A percentile compares a stretch with the other conserved stretches of the same genome.
Evolutionary conservation across 805 yeast genomes (phyloP).

Genomic region (Candida odintsovae): DNA sequence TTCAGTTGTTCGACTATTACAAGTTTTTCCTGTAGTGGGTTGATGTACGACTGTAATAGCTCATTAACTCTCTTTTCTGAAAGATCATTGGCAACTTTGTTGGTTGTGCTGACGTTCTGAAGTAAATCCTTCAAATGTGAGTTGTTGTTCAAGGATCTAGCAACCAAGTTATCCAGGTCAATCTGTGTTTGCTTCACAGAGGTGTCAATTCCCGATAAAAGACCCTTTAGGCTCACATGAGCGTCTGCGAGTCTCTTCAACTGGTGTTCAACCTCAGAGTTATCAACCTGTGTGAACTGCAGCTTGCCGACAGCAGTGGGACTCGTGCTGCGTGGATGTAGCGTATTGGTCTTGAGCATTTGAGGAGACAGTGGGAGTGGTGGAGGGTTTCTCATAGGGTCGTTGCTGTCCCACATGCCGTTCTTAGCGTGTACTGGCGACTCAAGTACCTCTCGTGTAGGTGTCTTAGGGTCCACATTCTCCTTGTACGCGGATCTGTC

Average conservation of each 20-base stretch:
- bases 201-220: conserved; percentile 22
- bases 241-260: conserved; percentile 23
- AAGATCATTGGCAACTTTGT: not conserved
- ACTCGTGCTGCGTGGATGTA: conserved; percentile 6
- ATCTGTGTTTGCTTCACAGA: conserved; percentile 24
- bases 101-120: conserved; percentile 12
- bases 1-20: not conserved
- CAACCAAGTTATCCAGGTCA: conserved; percentile 22
- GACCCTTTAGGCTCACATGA: conserved; percentile 25
- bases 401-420: conserved; percentile 34
- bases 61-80: not conserved
- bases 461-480: conserved; percentile 12
- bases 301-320: conserved; percentile 20
- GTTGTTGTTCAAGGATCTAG: conserved; percentile 24
- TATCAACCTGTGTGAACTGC: conserved; percentile 14
- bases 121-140: conserved; percentile 22
- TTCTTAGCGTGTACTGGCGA: conserved; percentile 15
- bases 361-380: conserved; percentile 37
- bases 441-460: conserved; percentile 7
- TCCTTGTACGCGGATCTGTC: conserved; percentile 8
- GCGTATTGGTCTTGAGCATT: conserved; percentile 24
- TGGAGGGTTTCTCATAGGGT: conserved; percentile 35
- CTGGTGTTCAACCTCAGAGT: conserved; percentile 21
- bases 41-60: not conserved
- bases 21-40: not conserved